Base-by-base conservation (phyloP, 2,329 filamentous ascomycete species). In the Alternaria gaisen region DNA sequence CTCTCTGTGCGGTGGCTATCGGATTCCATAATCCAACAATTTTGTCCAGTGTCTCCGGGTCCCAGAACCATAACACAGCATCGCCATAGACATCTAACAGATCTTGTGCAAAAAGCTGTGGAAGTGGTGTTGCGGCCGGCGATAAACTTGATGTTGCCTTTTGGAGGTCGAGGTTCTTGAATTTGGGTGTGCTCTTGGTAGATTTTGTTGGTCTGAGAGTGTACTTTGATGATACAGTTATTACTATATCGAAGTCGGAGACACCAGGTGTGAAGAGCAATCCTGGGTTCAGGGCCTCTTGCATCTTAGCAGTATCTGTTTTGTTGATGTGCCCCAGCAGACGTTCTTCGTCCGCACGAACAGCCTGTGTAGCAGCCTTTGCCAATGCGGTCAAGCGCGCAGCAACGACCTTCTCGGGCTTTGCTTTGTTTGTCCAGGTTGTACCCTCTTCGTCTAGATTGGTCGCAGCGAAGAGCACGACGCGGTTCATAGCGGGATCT, bases 401-500 rank as follows among this genome's bases (percentile, higher is more conserved):
- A 12, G 94, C 94, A 28, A 94, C 88, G 50, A 98, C 91, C 76
- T 91, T 94, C 12, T 90, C 88, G 0, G 94, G 94, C 36, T 83
- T 79, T 16, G 79, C 82, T 56, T 86, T 85, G 52, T 93, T 86
- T 0, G 91, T 97, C 85, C 93, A 98, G 0, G 90, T 90, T 9
- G 90, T 87, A 4, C 95, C 95, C 36, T 90, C 91, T 5, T 82
- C 80, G 70, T 97, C 93, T 64, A 91, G 82, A 54, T 91, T 91
- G 0, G 92, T 93, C 3, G 93, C 93, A 4, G 90, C 90, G 72
- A 97, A 91, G 40, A 98, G 81, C 18, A 91, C 89, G 3, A 92
- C 87, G 63, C 88, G 89, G 79, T 95, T 97, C 89, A 98, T 91
- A 54, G 86, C 88, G 1, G 94, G 93, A 72, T 99, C 95, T 55